These are phyloP conservation scores for Nigrospora oryzae DNA, from an alignment of 2,329 filamentous ascomycete species.

Conservation along the genomic window DNA sequence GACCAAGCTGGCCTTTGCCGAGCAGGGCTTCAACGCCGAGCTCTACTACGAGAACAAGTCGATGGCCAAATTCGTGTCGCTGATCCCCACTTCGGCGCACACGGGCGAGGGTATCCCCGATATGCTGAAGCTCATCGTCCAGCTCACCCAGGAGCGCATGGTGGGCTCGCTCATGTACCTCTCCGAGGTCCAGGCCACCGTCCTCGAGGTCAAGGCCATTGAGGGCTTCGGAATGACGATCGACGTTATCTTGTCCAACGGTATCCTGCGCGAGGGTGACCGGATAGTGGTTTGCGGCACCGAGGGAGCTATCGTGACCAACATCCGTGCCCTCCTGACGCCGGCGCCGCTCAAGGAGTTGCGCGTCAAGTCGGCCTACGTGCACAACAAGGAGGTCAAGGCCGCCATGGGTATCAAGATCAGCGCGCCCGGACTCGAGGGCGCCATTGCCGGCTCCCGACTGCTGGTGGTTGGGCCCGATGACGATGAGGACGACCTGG, in stretches of 20 bases:
- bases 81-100: constrained; percentile 93
- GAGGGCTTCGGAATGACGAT: constrained; percentile 99
- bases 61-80: constrained; percentile 88
- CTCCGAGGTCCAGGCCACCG: constrained; percentile 93
- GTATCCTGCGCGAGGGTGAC: constrained; percentile 88
- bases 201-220: constrained; percentile 97
- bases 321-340: constrained; percentile 88
- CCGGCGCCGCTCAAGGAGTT: constrained; percentile 89
- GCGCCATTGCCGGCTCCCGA: constrained; percentile 91
- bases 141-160: constrained; percentile 95
- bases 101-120: constrained; percentile 99
- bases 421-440: constrained; percentile 88
- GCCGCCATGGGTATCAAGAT: constrained; percentile 98
- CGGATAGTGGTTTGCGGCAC: constrained; percentile 91
- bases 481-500: constrained; percentile 93
- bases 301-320: constrained; percentile 92
- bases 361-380: constrained; percentile 90
- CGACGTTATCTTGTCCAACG: constrained; percentile 93
- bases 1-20: constrained; percentile 88
- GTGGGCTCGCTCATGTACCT: constrained; percentile 96
- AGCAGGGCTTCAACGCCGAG: constrained; percentile 97
- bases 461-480: constrained; percentile 89
- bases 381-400: constrained; percentile 99
- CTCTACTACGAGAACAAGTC: constrained; percentile 97
- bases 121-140: constrained; percentile 91